Evolutionary conservation across 345 rosid species (phyloP).

Genomic region (Erodium maritimum): DNA sequence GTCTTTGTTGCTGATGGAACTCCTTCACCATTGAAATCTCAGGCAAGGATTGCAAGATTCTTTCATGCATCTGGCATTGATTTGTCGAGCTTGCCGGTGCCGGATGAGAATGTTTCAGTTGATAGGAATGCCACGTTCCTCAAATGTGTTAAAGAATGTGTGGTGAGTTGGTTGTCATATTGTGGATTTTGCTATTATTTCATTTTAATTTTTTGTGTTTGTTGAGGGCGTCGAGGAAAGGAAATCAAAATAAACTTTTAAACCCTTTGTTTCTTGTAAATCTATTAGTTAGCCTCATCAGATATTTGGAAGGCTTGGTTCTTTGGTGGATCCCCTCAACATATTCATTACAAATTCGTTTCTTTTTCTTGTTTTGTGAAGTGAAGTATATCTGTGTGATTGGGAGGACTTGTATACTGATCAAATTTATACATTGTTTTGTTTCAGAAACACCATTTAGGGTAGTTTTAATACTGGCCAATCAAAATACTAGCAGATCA

Average conservation of each 20-base stretch:
- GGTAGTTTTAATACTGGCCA: too few species aligned
- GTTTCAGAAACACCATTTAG: too few species aligned
- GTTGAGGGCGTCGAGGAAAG: neutral
- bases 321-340: too few species aligned
- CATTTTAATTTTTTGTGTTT: neutral
- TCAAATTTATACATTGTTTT: too few species aligned
- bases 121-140: conserved; percentile 54
- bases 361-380: too few species aligned
- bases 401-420: too few species aligned
- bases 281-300: too few species aligned
- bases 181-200: neutral
- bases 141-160: conserved; percentile 62
- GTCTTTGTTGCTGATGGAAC: conserved; percentile 82
- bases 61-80: conserved; percentile 49
- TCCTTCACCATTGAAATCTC: conserved; percentile 74
- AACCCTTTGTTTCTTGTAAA: neutral
- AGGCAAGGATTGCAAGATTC: conserved; percentile 52
- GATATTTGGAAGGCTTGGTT: too few species aligned
- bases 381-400: too few species aligned
- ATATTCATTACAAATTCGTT: too few species aligned
- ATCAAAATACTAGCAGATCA: too few species aligned
- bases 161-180: conserved; percentile 34
- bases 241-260: too few species aligned
- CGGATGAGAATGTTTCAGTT: conserved; percentile 41
- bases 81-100: conserved; percentile 19